phyloP scores from a whole-genome alignment of 805 yeast genomes.

The Cyberlindnera xylosilytica region DNA sequence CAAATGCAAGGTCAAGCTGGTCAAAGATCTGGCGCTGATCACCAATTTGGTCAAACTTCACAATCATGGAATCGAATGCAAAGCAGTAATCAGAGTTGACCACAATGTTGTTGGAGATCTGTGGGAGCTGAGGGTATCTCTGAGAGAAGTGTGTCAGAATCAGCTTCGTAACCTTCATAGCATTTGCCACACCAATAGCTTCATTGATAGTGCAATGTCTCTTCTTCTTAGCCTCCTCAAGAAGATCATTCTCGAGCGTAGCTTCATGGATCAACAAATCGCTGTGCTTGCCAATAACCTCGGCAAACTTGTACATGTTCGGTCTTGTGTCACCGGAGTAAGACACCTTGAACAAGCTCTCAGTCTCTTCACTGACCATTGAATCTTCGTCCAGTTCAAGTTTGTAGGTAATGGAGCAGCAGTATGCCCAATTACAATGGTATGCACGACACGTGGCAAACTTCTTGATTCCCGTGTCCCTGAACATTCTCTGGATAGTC shows the following conservation, averaged over 20 bases:
- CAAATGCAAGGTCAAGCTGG: slow-evolving; percentile 30
- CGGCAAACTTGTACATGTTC: slow-evolving; percentile 50
- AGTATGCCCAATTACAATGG: slow-evolving; percentile 84
- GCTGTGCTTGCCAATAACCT: slow-evolving; percentile 56
- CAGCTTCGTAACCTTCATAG: slow-evolving; percentile 69
- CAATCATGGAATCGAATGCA: slow-evolving; percentile 67
- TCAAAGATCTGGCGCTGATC: slow-evolving; percentile 31
- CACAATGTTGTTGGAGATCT: slow-evolving; percentile 27
- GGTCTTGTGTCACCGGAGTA: slow-evolving; percentile 98
- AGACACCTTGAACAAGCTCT: slow-evolving; percentile 59
- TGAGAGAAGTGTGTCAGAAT: slow-evolving; percentile 92
- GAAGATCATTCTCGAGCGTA: slow-evolving; percentile 76
- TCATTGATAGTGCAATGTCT: slow-evolving; percentile 87
- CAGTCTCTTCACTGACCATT: neutral
- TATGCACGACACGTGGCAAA: slow-evolving; percentile 69
- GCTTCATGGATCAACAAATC: slow-evolving; percentile 91
- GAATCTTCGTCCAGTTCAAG: slow-evolving; percentile 22
- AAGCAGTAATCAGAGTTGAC: slow-evolving; percentile 39
- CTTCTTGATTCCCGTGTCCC: slow-evolving; percentile 11
- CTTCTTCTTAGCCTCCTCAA: slow-evolving; percentile 75
- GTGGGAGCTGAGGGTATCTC: slow-evolving; percentile 66
- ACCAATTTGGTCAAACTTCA: slow-evolving; percentile 43
- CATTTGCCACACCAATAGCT: slow-evolving; percentile 66
- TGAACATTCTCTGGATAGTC: slow-evolving; percentile 24
- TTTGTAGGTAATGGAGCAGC: slow-evolving; percentile 51